Conservation (phyloP, 2,329 filamentous ascomycete genomes). For the Cladosporium sp. region DNA sequence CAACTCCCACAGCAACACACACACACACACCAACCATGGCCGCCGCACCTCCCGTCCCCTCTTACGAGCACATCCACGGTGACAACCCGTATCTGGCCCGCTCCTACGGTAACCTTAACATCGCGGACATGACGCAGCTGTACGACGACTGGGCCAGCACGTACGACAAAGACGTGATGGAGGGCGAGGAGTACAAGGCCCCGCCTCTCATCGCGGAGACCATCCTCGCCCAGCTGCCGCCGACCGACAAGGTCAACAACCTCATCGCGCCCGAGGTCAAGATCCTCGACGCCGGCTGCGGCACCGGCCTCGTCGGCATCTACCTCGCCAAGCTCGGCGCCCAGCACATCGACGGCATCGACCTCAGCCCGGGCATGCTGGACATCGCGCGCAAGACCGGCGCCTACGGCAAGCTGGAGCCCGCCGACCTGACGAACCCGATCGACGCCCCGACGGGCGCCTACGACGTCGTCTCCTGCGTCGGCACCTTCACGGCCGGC, state of each 20-base stretch:
- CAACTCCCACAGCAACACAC: slow-evolving; percentile 9
- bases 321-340: slow-evolving; percentile 38
- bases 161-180: slow-evolving; percentile 38
- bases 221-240: slow-evolving; percentile 16
- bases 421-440: slow-evolving; percentile 42
- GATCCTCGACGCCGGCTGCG: slow-evolving; percentile 52
- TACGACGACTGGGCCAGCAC: slow-evolving; percentile 44
- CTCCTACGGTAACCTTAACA: slow-evolving; percentile 8
- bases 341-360: slow-evolving; percentile 46
- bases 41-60: slow-evolving; percentile 1
- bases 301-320: slow-evolving; percentile 48
- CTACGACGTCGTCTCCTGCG: slow-evolving; percentile 49
- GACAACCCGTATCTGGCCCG: slow-evolving; percentile 10
- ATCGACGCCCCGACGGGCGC: slow-evolving; percentile 35
- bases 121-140: slow-evolving; percentile 18
- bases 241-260: slow-evolving; percentile 15
- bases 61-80: slow-evolving; percentile 11
- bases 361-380: slow-evolving; percentile 50
- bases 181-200: slow-evolving; percentile 33
- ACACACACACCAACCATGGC: slow-evolving; percentile 2
- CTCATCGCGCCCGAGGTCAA: slow-evolving; percentile 12
- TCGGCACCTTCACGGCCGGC: slow-evolving; percentile 50
- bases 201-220: slow-evolving; percentile 35
- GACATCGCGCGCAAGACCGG: slow-evolving; percentile 44
- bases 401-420: slow-evolving; percentile 41